Base-by-base conservation (phyloP, 1,284 basidiomycete genomes). In the Coniferiporia weirii region DNA sequence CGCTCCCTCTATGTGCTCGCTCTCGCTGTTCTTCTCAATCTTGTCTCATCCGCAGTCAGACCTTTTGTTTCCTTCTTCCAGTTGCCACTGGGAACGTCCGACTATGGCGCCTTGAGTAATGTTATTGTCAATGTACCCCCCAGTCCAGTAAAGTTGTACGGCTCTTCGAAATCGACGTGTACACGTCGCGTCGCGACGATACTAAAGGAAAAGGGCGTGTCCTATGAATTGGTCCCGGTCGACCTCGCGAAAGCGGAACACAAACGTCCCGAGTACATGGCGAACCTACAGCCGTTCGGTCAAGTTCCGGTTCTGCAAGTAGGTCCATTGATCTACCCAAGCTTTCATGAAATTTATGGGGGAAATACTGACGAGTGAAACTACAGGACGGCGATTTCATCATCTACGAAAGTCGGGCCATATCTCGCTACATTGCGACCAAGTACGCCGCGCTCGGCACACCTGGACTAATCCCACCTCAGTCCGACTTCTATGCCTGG, bases 321-420 rank as follows among this genome's bases (percentile, higher is more conserved):
- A 43, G n/a, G 20, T 20, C n/a, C 34, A 20, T 2, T n/a, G 38
- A 40, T 2, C 15, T 40, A 12, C 38, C 38, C 2, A 40, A 1
- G 38, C 27, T 5, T 27, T 40, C 38, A 40, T 3, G 9, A 40
- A 15, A 40, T 2, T 40, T 15, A 38, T 38, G 36, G 12, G 7
- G 12, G 36, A 6, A n/a, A n/a, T 9, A 40, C 15, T 40, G 22
- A 45, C 34, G 19, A 17, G 17, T 3, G 32, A 15, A 35, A 15
- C 32, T 38, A 32, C 50, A 61, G 54, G 59, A 61, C 19, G 55
- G 55, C n/a, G 59, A 57, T 49, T 52, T 61, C 64, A 70, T 72
- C 49, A 52, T 79, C n/a, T 78, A 72, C 63, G 78, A 81, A 65
- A 76, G 74, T 52, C 71, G 78, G 38, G 79, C 79, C 8, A 80